Base-by-base conservation (phyloP, 495 filamentous ascomycete species). In the Hypoxylon perforatum region DNA sequence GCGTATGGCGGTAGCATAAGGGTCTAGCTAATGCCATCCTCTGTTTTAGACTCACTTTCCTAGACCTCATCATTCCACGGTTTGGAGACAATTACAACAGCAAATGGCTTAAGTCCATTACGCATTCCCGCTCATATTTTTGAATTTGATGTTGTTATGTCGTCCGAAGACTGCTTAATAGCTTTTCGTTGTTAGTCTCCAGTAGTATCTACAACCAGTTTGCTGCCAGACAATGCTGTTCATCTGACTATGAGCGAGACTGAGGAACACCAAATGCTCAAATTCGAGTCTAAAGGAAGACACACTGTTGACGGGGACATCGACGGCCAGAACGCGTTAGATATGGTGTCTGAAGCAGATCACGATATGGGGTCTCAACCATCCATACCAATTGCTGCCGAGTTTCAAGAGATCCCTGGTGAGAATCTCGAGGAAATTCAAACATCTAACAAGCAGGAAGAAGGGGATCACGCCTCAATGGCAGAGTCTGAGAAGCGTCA, bases 331-430 rank as follows among this genome's bases (percentile, higher is more conserved):
- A 7, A 9, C 2, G 30, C n/a, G 14, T 17, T 33, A 12, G 28
- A 8, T 49, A 49, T 49, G 46, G 46, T 23, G 12, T 49, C 46
- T 11, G 23, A 33, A 49, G 28, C 14, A 7, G 3, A 49, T 5
- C 44, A 3, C 18, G 12, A 23, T 10, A 1, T 12, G 7, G 12
- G 7, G 19, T 19, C 12, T 3, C 44, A 18, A 80, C 22, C 4
- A 11, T 42, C 14, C 17, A 12, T 6, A 6, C 39, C n/a, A n/a
- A n/a, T n/a, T 5, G 3, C 15, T 42, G 3, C 12, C 8, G 39
- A 42, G 14, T n/a, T 17, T 17, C 39, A 42, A 3, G 12, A 8
- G 5, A 6, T 17, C n/a, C 1, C 17, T 8, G 15, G 15, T 17
- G 39, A 42, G 39, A 42, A 1, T 2, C n/a, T n/a, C 17, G 39